Evolutionary conservation across 768 basidiomycete species (phyloP).

Genomic region (Boletus barrowsii): DNA sequence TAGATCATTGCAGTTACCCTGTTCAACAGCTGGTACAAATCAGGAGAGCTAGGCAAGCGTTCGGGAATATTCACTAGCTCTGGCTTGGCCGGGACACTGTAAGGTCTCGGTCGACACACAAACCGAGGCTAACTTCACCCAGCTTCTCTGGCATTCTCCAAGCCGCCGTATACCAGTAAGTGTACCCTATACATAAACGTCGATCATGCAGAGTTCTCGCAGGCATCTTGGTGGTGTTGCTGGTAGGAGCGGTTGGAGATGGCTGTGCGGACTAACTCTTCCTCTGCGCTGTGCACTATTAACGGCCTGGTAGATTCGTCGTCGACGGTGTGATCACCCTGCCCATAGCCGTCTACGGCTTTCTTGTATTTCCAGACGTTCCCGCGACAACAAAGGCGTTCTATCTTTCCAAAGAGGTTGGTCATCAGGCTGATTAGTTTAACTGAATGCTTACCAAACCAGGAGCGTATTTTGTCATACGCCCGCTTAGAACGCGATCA

Average conservation of each 20-base stretch:
- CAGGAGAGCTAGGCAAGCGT: slow-evolving; percentile 66
- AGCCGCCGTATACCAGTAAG: slow-evolving; percentile 58
- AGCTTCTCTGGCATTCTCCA: slow-evolving; percentile 68
- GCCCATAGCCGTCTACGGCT: slow-evolving; percentile 70
- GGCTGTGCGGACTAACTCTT: slow-evolving; percentile 42
- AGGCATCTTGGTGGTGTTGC: slow-evolving; percentile 49
- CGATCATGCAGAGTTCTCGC: not conserved
- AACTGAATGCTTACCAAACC: not conserved
- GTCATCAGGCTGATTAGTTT: slow-evolving; percentile 5
- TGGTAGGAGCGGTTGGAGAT: slow-evolving; percentile 65
- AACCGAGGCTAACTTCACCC: not conserved
- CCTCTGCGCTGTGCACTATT: not conserved
- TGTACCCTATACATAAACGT: not conserved
- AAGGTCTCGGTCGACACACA: slow-evolving; percentile 9
- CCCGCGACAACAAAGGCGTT: slow-evolving; percentile 62
- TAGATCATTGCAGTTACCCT: not conserved
- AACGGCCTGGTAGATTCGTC: slow-evolving; percentile 45
- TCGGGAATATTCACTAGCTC: slow-evolving; percentile 71
- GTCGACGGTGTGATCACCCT: slow-evolving; percentile 70
- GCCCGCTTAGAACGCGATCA: slow-evolving; percentile 43
- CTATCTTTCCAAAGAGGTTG: slow-evolving; percentile 58
- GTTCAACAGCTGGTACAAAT: slow-evolving; percentile 60
- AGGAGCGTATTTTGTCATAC: slow-evolving; percentile 57
- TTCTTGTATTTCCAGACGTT: slow-evolving; percentile 69
- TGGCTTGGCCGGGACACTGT: slow-evolving; percentile 61